phyloP scores from a whole-genome alignment of 345 rosid species.

The Excoecaria agallocha region DNA sequence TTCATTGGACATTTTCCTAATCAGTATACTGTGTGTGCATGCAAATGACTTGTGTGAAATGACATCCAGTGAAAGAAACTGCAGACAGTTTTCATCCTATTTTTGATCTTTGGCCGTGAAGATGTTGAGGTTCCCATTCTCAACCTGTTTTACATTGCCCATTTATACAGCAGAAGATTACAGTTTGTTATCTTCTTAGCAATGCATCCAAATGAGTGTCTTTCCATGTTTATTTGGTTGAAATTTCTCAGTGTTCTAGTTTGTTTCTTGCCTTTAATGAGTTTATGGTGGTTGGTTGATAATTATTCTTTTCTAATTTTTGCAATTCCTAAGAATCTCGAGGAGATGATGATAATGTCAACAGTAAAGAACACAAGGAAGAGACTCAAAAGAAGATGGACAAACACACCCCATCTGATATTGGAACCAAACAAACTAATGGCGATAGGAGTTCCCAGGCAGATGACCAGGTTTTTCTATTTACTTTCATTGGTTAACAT shows the following conservation, averaged over 20 bases:
- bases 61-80: too few relatives aligned
- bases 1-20: neutral
- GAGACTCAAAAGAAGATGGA: slow-evolving; percentile 30
- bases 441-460: slow-evolving; percentile 30
- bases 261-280: too few relatives aligned
- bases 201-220: too few relatives aligned
- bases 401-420: slow-evolving; percentile 34
- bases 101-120: too few relatives aligned
- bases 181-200: too few relatives aligned
- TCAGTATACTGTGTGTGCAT: neutral
- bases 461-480: slow-evolving; percentile 58
- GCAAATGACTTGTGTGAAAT: too few relatives aligned
- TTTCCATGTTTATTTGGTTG: too few relatives aligned
- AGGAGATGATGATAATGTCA: slow-evolving; percentile 38
- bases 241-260: too few relatives aligned
- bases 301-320: slow-evolving; percentile 2
- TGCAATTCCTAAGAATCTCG: slow-evolving; percentile 16
- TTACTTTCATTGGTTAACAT: slow-evolving; percentile 10
- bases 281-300: slow-evolving; percentile 3
- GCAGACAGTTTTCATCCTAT: too few relatives aligned
- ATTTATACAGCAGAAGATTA: too few relatives aligned
- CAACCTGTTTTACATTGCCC: too few relatives aligned
- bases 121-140: too few relatives aligned
- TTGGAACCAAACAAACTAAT: slow-evolving; percentile 27
- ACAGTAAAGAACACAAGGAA: slow-evolving; percentile 34